A percentile compares a stretch with the other conserved stretches of the same genome.
Conservation (phyloP, 2,329 filamentous ascomycete genomes). For the Nakataea oryzae region DNA sequence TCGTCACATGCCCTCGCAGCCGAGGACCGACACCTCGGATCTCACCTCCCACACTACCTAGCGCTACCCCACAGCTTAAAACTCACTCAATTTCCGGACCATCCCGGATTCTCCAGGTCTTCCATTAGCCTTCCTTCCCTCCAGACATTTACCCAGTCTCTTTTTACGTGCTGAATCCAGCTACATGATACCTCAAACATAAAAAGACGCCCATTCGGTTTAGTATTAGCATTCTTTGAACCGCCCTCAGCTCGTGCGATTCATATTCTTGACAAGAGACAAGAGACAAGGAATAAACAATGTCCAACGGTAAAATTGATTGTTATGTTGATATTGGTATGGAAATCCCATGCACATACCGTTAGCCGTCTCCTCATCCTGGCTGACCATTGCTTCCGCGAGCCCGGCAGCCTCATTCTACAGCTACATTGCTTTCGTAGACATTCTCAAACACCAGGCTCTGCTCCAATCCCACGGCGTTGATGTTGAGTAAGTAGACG, state of each 20-base stretch:
- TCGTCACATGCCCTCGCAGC: not conserved
- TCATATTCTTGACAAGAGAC: not conserved
- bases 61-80: too few species aligned
- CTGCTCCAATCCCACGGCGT: constrained; percentile 47
- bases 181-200: not conserved
- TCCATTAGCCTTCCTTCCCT: not conserved
- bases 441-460: constrained; percentile 45
- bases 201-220: not conserved
- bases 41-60: not conserved
- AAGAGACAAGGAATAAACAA: not conserved
- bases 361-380: not conserved
- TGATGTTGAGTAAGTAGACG: constrained; percentile 49
- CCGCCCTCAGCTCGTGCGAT: not conserved
- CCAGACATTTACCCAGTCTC: too few species aligned
- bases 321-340: constrained; percentile 55
- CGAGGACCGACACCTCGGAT: not conserved
- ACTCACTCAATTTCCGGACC: too few species aligned
- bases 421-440: constrained; percentile 44
- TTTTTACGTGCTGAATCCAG: too few species aligned
- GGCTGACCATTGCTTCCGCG: not conserved
- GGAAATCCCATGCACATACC: constrained; percentile 10
- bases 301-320: constrained; percentile 9
- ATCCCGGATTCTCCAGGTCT: too few species aligned
- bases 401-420: constrained; percentile 48
- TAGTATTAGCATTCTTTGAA: not conserved